Evolutionary conservation across 2,329 filamentous ascomycete genomes (phyloP), one percentile per base, ranked within the genome.

Genomic region (Scedosporium boydii): DNA sequence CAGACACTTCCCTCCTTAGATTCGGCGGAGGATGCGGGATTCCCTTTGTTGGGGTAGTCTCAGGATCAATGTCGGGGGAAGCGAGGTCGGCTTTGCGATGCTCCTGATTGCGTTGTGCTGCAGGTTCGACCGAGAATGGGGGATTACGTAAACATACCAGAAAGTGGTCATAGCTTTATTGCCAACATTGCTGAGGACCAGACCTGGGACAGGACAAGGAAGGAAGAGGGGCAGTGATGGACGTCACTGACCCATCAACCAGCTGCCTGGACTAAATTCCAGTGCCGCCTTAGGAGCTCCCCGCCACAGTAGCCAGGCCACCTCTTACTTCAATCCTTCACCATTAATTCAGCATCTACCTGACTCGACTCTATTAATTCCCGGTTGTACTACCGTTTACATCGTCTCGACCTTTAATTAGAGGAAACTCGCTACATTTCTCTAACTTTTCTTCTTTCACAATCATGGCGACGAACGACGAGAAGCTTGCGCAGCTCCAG

Each of bases 401-500:
- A 38, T 38, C 34, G 12, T 38, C 3, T 38, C 34, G 34, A 38
- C 9, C 34, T 38, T 38, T 3, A 48, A 6, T 18, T 18, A 18
- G n/a, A 23, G 23, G 23, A 16, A 12, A 29, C 9, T 27, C 51
- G 12, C 29, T 14, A 55, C 23, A 6, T 26, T 55, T 14, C 12
- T n/a, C 29, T 16, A 16, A 10, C 34, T 26, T 41, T 2, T 6
- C 27, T 12, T 16, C 34, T 21, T 34, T 27, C 23, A 9, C 14
- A 18, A 44, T 5, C 34, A 61, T 61, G 59, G 48, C 59, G 27
- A 21, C 59, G 12, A 61, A 26, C 48, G 44, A 62, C 48, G 53
- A 48, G 41, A 62, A 62, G 55, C 29, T 62, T n/a, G 60, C 60
- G 12, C 26, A 51, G 27, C 60, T 62, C 3, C 60, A 62, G 56